Base-by-base conservation (phyloP, 306 rosid species). In the Comarum palustre region DNA sequence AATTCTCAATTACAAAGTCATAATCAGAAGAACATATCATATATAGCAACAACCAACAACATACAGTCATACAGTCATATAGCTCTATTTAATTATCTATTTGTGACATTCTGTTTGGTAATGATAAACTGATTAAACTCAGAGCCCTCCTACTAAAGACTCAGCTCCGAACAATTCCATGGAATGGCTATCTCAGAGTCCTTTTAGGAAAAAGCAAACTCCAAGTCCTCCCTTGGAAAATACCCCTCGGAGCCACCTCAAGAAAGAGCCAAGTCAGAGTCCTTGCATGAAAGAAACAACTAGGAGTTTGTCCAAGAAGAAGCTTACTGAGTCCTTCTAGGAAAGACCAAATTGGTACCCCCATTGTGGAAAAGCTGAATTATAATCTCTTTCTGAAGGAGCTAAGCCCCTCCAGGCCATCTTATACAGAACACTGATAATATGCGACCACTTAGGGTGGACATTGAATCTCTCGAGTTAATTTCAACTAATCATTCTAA, bases 51-150 rank as follows among this genome's bases (percentile, higher is more conserved):
- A n/a, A n/a, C n/a, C n/a, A n/a, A n/a, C n/a, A n/a, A n/a, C n/a
- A n/a, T n/a, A n/a, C n/a, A n/a, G n/a, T n/a, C n/a, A n/a, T n/a
- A n/a, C n/a, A n/a, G n/a, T n/a, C n/a, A n/a, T n/a, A n/a, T n/a
- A n/a, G 25, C 39, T 78, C 16, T 27, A 20, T 17, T 41, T 29
- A 41, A 25, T 63, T 50, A 19, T 62, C 29, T 48, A 54, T 42
- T 48, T 80, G 75, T 81, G 41, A 75, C 79, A 47, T 66, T 82
- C 43, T 64, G 80, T 63, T 78, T 82, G 73, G 41, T 77, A 71
- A 73, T 82, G 84, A 74, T 24, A 20, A 69, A n/a, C n/a, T n/a
- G n/a, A n/a, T n/a, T n/a, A n/a, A n/a, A 61, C 50, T 24, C 31
- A 80, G 80, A 71, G 74, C 47, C 83, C 73, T 52, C 31, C 68